Evolutionary conservation across 352 stramenopile species (phyloP).

Genomic region (Globisporangium cylindrosporum): DNA sequence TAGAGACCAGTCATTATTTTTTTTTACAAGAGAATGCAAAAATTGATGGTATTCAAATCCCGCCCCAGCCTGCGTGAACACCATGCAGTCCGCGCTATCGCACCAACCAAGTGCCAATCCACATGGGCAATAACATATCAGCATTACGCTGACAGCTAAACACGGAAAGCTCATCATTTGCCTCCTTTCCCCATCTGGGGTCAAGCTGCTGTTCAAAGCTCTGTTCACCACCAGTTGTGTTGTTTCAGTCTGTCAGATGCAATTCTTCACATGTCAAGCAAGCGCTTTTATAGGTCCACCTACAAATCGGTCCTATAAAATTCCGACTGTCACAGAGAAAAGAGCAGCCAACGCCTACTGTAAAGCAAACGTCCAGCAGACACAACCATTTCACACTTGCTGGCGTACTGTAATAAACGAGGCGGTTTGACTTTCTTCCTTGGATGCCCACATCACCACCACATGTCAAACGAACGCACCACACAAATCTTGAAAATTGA

Average conservation of each 20-base stretch:
- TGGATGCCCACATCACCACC: not conserved
- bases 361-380: not conserved
- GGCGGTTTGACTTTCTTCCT: not conserved
- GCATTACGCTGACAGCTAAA: not conserved
- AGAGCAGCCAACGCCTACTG: not conserved
- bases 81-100: not conserved
- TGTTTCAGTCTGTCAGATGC: not conserved
- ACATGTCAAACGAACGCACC: slow-evolving; percentile 1
- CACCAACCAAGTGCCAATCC: not conserved
- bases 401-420: not conserved
- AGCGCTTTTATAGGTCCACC: slow-evolving; percentile 2
- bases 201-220: not conserved
- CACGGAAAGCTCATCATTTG: not conserved
- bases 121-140: not conserved
- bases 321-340: not conserved
- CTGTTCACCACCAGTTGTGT: not conserved
- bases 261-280: not conserved
- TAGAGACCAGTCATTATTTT: not conserved
- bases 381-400: not conserved
- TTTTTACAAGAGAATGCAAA: not conserved
- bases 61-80: not conserved
- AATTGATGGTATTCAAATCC: not conserved
- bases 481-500: not conserved
- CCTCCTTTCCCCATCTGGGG: not conserved
- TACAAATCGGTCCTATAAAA: not conserved